phyloP scores from a whole-genome alignment of 805 yeast species.

The Naumovozyma baii region DNA sequence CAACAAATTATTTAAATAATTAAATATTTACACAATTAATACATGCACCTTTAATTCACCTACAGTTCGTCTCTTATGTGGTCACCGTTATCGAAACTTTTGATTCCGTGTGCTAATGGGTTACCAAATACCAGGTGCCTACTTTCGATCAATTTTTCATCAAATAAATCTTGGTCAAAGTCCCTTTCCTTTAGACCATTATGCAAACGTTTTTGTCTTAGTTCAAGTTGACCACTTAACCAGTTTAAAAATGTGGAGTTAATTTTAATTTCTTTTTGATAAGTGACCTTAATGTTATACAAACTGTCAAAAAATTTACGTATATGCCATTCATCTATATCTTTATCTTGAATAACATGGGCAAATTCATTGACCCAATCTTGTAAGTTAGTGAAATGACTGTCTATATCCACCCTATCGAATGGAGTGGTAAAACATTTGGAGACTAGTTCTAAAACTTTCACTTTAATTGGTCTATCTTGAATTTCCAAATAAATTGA shows the following conservation, averaged over 20 bases:
- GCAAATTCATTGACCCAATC: constrained; percentile 23
- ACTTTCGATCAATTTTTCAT: constrained; percentile 34
- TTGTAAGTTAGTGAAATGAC: constrained; percentile 8
- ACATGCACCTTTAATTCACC: constrained; percentile 7
- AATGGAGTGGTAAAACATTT: constrained; percentile 7
- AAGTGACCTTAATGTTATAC: constrained; percentile 28
- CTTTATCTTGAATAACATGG: constrained; percentile 18
- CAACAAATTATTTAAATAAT: not conserved
- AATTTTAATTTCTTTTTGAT: constrained; percentile 26
- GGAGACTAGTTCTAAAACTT: constrained; percentile 24
- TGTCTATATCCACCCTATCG: constrained; percentile 9
- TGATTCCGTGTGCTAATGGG: constrained; percentile 52
- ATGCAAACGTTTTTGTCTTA: constrained; percentile 21
- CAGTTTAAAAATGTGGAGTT: constrained; percentile 47
- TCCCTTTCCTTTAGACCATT: constrained; percentile 24
- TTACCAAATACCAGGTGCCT: constrained; percentile 74
- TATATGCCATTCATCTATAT: constrained; percentile 34
- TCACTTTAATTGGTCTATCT: constrained; percentile 20
- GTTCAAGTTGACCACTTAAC: constrained; percentile 42
- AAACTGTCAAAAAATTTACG: constrained; percentile 35
- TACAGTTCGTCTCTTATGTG: not conserved
- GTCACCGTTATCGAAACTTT: constrained; percentile 28
- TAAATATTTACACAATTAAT: not conserved
- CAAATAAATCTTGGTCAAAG: constrained; percentile 28
- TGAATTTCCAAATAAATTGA: constrained; percentile 9